Evolutionary conservation across 768 basidiomycete genomes (phyloP), one percentile per base, ranked within the genome.

Genomic region (Psilocybe subaeruginosa): DNA sequence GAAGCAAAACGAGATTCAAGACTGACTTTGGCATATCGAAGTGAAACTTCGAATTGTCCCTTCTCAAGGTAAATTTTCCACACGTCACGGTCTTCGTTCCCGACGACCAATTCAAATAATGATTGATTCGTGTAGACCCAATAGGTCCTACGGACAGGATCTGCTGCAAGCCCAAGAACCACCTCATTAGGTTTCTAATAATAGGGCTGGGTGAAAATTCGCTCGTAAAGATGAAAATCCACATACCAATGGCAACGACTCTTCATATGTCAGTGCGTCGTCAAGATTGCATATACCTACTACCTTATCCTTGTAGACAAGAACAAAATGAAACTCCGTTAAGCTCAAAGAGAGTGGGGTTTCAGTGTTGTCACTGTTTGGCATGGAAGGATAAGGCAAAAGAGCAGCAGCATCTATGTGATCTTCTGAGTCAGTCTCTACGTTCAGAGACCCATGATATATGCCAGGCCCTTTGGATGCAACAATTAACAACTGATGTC

Each of bases 81-180:
- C 7, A 99, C 89, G 70, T 98, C 93, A 9, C 96, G 85, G 69
- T 92, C 92, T 77, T 99, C 97, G 67, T 96, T 94, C 7, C 82
- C 81, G 9, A 93, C 82, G 5, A 90, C 85, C 27, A 99, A 76
- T 69, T 99, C 97, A 67, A 92, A 95, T 17, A 99, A 82, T 0
- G 93, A 91, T 62, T 88, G 86, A 64, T 93, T 89, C 0, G 96
- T 96, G 70, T 90, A 96, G 1, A 95, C 85, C 97, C 97, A 99
- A 68, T 90, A 96, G 12, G 97, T 99, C 73, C 86, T 89, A 8
- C 91, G 86, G 3, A 93, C 87, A 16, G 91, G 91, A 74, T 99
- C 97, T 8, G 91, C 84, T 4, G 90, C 85, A 33, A 98, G 76
- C 0, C 90, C 93, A 30, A 85, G 79, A 16, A 93, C 87, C 37